phyloP scores from a whole-genome alignment of 805 yeast species.

The Clavispora vitiphila region DNA sequence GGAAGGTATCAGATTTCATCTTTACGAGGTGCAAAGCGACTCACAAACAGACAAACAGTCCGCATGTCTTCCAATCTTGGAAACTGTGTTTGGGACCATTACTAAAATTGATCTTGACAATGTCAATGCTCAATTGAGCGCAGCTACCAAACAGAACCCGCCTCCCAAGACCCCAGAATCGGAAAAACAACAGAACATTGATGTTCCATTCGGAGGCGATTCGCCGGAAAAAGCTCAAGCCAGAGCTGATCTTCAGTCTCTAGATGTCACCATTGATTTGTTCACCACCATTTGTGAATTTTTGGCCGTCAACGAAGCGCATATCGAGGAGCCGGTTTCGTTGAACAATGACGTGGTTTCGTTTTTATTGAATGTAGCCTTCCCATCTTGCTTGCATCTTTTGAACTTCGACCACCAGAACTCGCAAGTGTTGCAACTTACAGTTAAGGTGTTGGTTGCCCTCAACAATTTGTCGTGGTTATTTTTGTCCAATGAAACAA shows the following conservation, averaged over 20 bases:
- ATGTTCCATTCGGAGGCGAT: constrained; percentile 18
- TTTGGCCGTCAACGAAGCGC: constrained; percentile 26
- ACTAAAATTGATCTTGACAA: constrained; percentile 23
- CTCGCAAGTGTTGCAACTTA: constrained; percentile 30
- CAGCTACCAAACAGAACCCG: constrained; percentile 31
- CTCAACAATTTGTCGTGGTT: constrained; percentile 73
- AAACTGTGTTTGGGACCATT: constrained; percentile 19
- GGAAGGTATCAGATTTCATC: constrained; percentile 41
- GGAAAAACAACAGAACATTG: constrained; percentile 18
- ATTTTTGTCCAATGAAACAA: constrained; percentile 26
- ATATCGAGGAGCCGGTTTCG: constrained; percentile 18
- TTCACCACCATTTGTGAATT: constrained; percentile 70
- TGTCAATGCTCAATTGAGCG: constrained; percentile 5
- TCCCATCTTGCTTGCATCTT: constrained; percentile 33
- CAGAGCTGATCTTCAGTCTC: constrained; percentile 50
- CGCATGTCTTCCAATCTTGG: constrained; percentile 18
- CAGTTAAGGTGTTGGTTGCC: constrained; percentile 54
- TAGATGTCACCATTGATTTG: constrained; percentile 71
- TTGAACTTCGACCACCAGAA: constrained; percentile 29
- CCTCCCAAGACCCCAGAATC: constrained; percentile 17
- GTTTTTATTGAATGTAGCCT: constrained; percentile 20
- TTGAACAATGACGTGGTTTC: constrained; percentile 17
- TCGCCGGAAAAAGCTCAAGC: constrained; percentile 41
- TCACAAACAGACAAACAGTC: constrained; percentile 12
- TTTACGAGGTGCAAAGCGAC: constrained; percentile 27